Conservation (phyloP, 2,329 filamentous ascomycete genomes). For the Huntiella savannae region DNA sequence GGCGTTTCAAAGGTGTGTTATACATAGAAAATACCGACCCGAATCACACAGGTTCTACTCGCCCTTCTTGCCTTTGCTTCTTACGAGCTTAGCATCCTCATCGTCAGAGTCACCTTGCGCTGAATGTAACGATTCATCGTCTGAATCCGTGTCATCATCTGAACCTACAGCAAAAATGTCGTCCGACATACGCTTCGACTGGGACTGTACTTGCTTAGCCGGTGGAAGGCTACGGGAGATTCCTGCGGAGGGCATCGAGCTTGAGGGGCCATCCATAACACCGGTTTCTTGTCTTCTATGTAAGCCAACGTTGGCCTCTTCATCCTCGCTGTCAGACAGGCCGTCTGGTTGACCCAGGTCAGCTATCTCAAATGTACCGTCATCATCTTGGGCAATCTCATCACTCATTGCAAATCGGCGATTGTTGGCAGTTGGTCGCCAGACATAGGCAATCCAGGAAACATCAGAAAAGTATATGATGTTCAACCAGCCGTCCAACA, state of each 20-base stretch:
- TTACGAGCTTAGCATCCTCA: conserved; percentile 40
- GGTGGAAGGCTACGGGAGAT: conserved; percentile 5
- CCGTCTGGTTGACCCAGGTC: conserved; percentile 64
- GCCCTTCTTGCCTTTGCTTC: conserved; percentile 16
- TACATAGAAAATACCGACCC: too few relatives aligned
- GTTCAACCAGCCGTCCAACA: conserved; percentile 93
- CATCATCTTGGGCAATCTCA: conserved; percentile 95
- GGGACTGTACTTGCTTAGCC: conserved; percentile 13
- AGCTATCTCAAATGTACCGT: conserved; percentile 83
- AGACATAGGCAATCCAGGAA: conserved; percentile 81
- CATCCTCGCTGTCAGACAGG: conserved; percentile 35
- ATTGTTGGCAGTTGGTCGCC: conserved; percentile 93
- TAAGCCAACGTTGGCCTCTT: conserved; percentile 21
- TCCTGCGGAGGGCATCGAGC: conserved; percentile 3
- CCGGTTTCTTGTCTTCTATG: conserved; percentile 3
- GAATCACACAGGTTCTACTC: not conserved
- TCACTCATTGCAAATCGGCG: conserved; percentile 96
- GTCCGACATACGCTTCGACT: conserved; percentile 42
- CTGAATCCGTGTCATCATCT: conserved; percentile 11
- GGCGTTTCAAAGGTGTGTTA: too few relatives aligned
- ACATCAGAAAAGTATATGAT: conserved; percentile 91
- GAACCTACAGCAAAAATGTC: conserved; percentile 93
- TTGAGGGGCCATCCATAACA: conserved; percentile 7
- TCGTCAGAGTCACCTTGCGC: conserved; percentile 20
- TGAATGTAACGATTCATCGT: not conserved